Base-by-base conservation (phyloP, 2,329 filamentous ascomycete species). In the Arthrobotrys megalospora region DNA sequence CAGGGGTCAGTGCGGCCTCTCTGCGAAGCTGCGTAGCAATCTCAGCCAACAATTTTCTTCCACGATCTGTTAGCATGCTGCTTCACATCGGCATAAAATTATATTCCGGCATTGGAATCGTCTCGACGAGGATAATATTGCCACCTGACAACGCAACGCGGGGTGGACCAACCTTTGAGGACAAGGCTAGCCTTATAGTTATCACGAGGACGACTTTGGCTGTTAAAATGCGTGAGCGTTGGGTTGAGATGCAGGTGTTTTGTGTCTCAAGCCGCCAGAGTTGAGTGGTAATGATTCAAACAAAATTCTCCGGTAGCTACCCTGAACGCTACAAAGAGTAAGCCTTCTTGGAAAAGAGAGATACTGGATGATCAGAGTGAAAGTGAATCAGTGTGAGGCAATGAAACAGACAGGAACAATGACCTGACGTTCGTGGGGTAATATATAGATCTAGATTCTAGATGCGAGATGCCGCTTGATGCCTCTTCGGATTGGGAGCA, bases 361-460 rank as follows among this genome's bases (percentile, higher is more conserved):
- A 41, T 68, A 48, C 66, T 41, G 60, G 63, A 53, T 55, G 52
- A 62, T 38, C 63, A 66, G 62, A 68, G 52, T 67, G 19, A 78
- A 68, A 55, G 60, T 78, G 62, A 64, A 53, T 65, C 62, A 71
- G 58, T 72, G 62, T 78, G 67, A 78, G 67, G 75, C 75, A 71
- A 62, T 78, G 62, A 78, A 66, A 78, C 75, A 78, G 52, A 48
- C 65, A 71, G 69, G 55, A 70, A 72, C 62, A 71, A 67, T 38
- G 53, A 50, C 53, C 67, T 72, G 75, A 72, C 60, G 67, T 64
- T 67, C 75, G 67, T 78, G 75, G 75, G 62, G 67, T 72, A 78
- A 78, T 78, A 78, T 78, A 78, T 78, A 78, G 67, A 72, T 78
- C 75, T 78, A 72, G 67, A 78, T 72, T 64, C 58, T 21, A 63